A percentile compares a stretch with the other conserved stretches of the same genome.
These are phyloP conservation scores for Zizania latifolia DNA, from an alignment of 176 grass and related monocot species.

Conservation along the genomic window DNA sequence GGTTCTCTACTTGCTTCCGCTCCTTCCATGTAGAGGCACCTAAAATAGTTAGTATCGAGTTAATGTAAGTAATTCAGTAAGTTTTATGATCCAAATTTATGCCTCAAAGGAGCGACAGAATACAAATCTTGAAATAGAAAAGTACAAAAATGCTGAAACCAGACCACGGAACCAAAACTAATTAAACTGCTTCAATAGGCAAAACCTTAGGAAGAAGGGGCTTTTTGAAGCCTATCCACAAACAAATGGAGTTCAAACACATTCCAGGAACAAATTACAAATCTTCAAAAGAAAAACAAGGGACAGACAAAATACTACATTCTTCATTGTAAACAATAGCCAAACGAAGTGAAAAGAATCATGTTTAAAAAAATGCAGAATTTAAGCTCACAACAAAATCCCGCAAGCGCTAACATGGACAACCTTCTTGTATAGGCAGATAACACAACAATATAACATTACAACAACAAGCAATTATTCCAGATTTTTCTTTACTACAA, in stretches of 20 bases:
- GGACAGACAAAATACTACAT: not conserved
- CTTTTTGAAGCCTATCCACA: not conserved
- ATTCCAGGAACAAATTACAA: not conserved
- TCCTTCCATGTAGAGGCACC: conserved; percentile 88
- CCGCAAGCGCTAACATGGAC: not conserved
- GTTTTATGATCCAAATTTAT: not conserved
- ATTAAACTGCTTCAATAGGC: not conserved
- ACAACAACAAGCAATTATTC: not conserved
- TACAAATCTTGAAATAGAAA: not conserved
- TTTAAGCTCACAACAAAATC: not conserved
- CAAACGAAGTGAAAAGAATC: not conserved
- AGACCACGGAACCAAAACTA: not conserved
- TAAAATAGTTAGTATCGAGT: conserved; percentile 10
- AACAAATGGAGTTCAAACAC: not conserved
- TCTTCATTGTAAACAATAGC: not conserved
- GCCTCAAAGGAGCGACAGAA: not conserved
- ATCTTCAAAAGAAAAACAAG: not conserved
- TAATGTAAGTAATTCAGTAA: not conserved
- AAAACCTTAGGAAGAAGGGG: not conserved
- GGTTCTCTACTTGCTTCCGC: conserved; percentile 70
- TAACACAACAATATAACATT: no score
- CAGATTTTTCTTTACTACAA: not conserved
- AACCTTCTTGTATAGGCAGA: not conserved
- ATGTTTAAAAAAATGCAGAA: not conserved
- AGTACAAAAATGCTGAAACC: not conserved